Base-by-base conservation (phyloP, 805 yeast genomes). In the Candida golubevii region DNA sequence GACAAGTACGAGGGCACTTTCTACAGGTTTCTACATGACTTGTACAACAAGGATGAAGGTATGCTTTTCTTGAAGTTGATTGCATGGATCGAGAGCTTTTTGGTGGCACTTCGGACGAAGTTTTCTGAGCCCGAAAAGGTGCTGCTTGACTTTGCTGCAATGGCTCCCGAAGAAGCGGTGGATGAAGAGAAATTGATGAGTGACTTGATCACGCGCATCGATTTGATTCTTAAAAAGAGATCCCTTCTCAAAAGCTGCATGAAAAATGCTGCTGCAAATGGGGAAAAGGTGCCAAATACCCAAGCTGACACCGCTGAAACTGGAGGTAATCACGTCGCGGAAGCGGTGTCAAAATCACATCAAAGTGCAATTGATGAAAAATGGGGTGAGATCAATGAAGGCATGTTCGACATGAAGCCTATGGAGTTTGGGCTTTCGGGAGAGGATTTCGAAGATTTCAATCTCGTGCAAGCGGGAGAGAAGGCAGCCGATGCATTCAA, bases 1-100 rank as follows among this genome's bases (percentile, higher is more conserved):
- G 80, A 81, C 35, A 77, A 78, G 27, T 95, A 90, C 61, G 86
- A 87, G 51, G 80, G 78, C 45, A 72, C 82, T 10, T 73, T 87
- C 38, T 87, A 87, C 70, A 69, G 69, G 42, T 93, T 91, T 57
- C 72, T 91, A 46, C 91, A 88, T 58, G 82, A 85, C 42, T 78
- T 89, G n/a, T 89, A 90, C 61, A 49, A 74, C n/a, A 80, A 85
- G 50, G 98, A 91, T 58, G 71, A 79, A 32, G 77, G 78, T 29
- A 78, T 81, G 5, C 66, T 91, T 6, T 91, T 91, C 65, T 79
- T 82, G 40, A 80, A 81, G 4, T 66, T 93, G 41, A 74, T 88
- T 36, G 62, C 63, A 6, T 91, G 97, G 97, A 71, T 88, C 36
- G 80, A 85, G 46, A 67, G 72, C 14, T 79, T 88, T 41, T 67